phyloP scores from a whole-genome alignment of 371 early-diverging fungal genomes.

The Mortierella sp. region DNA sequence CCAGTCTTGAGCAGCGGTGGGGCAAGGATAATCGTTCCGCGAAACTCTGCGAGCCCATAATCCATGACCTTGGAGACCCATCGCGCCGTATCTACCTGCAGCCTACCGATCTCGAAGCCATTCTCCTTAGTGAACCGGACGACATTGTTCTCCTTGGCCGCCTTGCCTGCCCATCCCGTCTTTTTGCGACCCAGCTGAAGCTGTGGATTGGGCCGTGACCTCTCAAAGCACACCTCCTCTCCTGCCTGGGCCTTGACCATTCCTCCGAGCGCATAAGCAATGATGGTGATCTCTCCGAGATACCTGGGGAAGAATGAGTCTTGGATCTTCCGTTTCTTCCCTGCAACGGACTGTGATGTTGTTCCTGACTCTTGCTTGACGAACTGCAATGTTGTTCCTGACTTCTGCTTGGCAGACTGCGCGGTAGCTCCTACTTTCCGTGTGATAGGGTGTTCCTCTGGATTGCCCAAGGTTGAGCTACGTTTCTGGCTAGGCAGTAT shows the following conservation, averaged over 20 bases:
- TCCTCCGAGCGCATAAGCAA: constrained; percentile 53
- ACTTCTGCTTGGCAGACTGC: background rate
- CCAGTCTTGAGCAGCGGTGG: constrained; percentile 61
- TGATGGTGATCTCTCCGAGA: constrained; percentile 49
- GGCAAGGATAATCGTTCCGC: constrained; percentile 62
- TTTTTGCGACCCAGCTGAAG: constrained; percentile 38
- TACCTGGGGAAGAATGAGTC: constrained; percentile 51
- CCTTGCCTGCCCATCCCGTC: constrained; percentile 38
- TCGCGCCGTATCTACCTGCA: constrained; percentile 61
- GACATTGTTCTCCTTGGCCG: constrained; percentile 61
- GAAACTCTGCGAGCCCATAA: constrained; percentile 63
- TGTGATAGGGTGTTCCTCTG: background rate
- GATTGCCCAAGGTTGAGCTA: background rate
- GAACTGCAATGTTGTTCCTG: background rate
- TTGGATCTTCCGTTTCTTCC: constrained; percentile 28
- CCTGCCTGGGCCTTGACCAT: constrained; percentile 53
- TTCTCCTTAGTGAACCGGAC: constrained; percentile 64
- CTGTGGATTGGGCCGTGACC: constrained; percentile 35
- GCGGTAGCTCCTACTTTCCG: background rate
- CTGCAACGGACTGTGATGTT: background rate
- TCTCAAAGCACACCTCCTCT: constrained; percentile 42
- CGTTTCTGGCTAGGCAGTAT: background rate
- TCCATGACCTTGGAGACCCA: constrained; percentile 68
- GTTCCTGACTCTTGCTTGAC: background rate
- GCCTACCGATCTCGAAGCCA: constrained; percentile 64